Percentiles rank a stretch among this genome's conserved stretches.
Evolutionary conservation across 2,329 filamentous ascomycete species (phyloP).

Genomic region (Ceratocystis huliohia): DNA sequence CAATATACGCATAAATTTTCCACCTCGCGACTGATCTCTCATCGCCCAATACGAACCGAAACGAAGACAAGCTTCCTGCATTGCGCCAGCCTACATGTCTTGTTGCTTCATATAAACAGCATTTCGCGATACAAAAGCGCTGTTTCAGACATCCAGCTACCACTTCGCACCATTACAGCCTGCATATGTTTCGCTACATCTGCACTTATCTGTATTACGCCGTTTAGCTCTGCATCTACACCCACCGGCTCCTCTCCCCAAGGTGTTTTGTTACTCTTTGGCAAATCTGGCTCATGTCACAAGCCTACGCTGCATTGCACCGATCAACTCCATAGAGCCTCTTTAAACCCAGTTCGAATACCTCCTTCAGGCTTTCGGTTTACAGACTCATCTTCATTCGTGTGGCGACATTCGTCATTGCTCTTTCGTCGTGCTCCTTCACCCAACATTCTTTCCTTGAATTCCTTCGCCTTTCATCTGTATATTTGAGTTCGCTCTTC

Average conservation of each 20-base stretch:
- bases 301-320: background rate
- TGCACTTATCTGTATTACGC: background rate
- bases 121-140: constrained; percentile 4
- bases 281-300: background rate
- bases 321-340: background rate
- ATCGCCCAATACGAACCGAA: background rate
- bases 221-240: background rate
- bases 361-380: background rate
- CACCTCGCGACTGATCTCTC: background rate
- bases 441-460: background rate
- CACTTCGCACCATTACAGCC: background rate
- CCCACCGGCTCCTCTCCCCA: constrained; percentile 2
- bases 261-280: background rate
- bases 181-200: background rate
- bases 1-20: background rate
- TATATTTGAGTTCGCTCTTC: background rate
- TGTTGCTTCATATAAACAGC: background rate
- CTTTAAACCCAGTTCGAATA: background rate
- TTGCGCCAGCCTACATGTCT: constrained; percentile 1
- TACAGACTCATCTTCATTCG: background rate
- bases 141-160: constrained; percentile 1
- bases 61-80: constrained; percentile 3
- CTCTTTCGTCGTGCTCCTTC: background rate
- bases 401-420: background rate
- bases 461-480: background rate